Evolutionary conservation across 2,329 filamentous ascomycete genomes (phyloP), one percentile per base, ranked within the genome.

Genomic region (Lecanosticta acicola): DNA sequence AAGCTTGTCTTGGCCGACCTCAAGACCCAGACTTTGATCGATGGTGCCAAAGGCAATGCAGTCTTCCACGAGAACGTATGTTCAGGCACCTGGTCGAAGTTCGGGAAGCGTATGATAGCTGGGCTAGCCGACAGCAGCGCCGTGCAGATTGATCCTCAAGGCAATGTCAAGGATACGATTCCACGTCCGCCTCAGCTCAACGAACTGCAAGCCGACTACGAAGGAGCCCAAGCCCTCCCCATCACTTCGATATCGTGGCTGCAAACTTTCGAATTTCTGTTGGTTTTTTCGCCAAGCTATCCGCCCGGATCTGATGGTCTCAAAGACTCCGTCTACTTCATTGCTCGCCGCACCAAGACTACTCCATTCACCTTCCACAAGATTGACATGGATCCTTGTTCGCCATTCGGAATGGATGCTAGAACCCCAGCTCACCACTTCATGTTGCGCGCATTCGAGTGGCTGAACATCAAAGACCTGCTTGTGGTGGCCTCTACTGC

Each of bases 91-190:
- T 98, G 94, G 93, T 98, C 93, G 66, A 84, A 81, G 50, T 87
- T 84, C 63, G 93, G 93, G 38, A 98, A 95, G 65, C 91, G 97
- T 64, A 73, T 98, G 35, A 83, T 94, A 36, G 90, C 87, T 55
- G 93, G 94, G 13, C 73, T 93, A 57, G 81, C 76, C 4, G 81
- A 96, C 67, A 93, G 93, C 47, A 83, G 81, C 10, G 82, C 85
- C 42, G 78, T 79, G 45, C 90, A 96, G 65, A 84, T 97, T 78
- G 88, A 86, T 5, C 87, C 85, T 0, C 80, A 87, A 57, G 91
- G 91, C 38, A 77, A 77, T 33, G 75, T 79, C 20, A 93, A 91
- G 68, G 89, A 77, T 29, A 76, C 83, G 42, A 86, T 98, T 38
- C 88, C 90, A 18, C 80, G 80, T 48, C 87, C 91, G 2, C 81